phyloP scores from a whole-genome alignment of 176 grass and related monocot species.

The Hyparrhenia diplandra region DNA sequence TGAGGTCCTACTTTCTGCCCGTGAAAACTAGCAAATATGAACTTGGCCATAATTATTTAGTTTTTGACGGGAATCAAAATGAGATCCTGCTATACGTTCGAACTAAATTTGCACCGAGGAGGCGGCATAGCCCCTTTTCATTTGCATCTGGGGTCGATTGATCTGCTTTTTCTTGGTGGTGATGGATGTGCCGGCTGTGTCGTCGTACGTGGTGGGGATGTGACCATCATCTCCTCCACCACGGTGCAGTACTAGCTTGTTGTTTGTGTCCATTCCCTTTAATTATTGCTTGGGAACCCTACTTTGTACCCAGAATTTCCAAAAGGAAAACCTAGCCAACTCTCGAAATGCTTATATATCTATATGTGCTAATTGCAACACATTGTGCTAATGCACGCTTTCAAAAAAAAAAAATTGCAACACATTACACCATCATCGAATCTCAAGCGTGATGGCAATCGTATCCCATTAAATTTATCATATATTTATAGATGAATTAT shows the following conservation, averaged over 20 bases:
- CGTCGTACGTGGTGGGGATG: conserved; percentile 43
- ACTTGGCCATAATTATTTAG: no score
- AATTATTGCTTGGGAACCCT: conserved; percentile 52
- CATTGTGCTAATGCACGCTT: no score
- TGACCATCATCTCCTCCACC: conserved; percentile 53
- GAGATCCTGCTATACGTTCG: not conserved
- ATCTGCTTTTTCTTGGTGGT: conserved; percentile 40
- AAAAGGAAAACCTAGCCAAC: conserved; percentile 20
- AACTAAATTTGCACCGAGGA: no score
- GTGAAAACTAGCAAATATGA: no score
- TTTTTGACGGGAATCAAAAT: not conserved
- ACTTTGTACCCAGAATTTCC: conserved; percentile 47
- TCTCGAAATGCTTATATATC: not conserved
- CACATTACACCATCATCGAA: not conserved
- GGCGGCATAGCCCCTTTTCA: not conserved
- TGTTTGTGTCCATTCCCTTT: conserved; percentile 38
- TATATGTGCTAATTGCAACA: not conserved
- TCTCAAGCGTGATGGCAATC: not conserved
- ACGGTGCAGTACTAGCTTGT: conserved; percentile 32
- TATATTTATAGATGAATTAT: no score
- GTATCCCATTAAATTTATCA: not conserved
- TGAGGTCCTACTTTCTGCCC: no score
- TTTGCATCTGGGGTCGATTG: not conserved
- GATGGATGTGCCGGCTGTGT: conserved; percentile 33
- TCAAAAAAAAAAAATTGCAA: no score